Conservation (phyloP, 2,329 filamentous ascomycete species). For the Byssochlamys sp. region DNA sequence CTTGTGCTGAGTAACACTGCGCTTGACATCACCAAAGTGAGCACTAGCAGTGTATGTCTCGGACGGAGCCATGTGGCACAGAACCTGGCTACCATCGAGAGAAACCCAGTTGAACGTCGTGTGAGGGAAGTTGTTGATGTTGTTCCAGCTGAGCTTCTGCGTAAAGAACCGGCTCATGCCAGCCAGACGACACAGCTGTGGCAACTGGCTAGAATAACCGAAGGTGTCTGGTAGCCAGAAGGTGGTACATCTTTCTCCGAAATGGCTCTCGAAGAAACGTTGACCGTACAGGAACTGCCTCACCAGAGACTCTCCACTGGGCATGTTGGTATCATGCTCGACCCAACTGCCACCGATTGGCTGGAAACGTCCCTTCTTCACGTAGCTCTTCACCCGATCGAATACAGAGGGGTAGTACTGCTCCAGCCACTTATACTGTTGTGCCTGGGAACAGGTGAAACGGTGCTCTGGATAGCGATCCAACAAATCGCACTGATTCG, state of each 20-base stretch:
- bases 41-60: slow-evolving; percentile 94
- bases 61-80: slow-evolving; percentile 92
- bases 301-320: slow-evolving; percentile 85
- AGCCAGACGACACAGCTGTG: slow-evolving; percentile 84
- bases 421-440: slow-evolving; percentile 97
- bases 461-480: slow-evolving; percentile 88
- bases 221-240: slow-evolving; percentile 99
- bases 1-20: slow-evolving; percentile 86
- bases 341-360: slow-evolving; percentile 97
- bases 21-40: slow-evolving; percentile 85
- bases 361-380: slow-evolving; percentile 82
- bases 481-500: slow-evolving; percentile 89
- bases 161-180: slow-evolving; percentile 96
- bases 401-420: slow-evolving; percentile 78
- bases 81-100: slow-evolving; percentile 87
- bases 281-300: slow-evolving; percentile 94
- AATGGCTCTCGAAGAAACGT: slow-evolving; percentile 84
- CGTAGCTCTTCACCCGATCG: slow-evolving; percentile 80
- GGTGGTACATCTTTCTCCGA: slow-evolving; percentile 76
- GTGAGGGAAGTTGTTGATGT: slow-evolving; percentile 97
- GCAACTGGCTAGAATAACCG: slow-evolving; percentile 89
- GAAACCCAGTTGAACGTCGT: slow-evolving; percentile 99
- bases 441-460: slow-evolving; percentile 86
- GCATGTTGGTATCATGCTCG: slow-evolving; percentile 96
- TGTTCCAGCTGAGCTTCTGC: slow-evolving; percentile 98